Conservation (phyloP, 805 yeast genomes). For the Starmerella khaoyaiensis region DNA sequence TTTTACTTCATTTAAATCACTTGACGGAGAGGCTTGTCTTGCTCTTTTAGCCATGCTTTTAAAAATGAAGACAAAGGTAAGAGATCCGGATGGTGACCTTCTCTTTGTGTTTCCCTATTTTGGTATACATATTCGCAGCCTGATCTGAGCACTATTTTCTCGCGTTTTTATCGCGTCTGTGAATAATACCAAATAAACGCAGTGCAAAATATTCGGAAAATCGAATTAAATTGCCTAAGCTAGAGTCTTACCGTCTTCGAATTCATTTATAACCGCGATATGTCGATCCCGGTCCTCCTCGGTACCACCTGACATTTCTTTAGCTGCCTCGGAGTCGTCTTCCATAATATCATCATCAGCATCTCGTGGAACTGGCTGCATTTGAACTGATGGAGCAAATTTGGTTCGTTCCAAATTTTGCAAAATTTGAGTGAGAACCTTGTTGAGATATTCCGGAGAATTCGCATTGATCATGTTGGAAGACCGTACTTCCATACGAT, state of each 20-base stretch:
- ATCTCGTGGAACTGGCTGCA: constrained; percentile 79
- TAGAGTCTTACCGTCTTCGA: constrained; percentile 39
- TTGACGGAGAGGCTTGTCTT: too few species aligned
- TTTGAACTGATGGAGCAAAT: constrained; percentile 94
- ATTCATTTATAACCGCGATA: constrained; percentile 63
- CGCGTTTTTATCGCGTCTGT: too few species aligned
- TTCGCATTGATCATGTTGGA: constrained; percentile 95
- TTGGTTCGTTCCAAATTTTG: constrained; percentile 76
- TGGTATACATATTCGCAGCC: too few species aligned
- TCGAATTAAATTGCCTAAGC: constrained; percentile 4
- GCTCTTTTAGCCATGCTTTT: too few species aligned
- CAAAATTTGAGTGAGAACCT: constrained; percentile 63
- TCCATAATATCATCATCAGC: constrained; percentile 77
- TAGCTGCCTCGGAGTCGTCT: constrained; percentile 68
- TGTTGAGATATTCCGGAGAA: constrained; percentile 80
- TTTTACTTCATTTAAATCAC: too few species aligned
- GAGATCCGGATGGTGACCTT: too few species aligned
- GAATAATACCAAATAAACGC: not conserved
- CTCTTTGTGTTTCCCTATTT: too few species aligned
- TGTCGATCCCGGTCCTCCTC: constrained; percentile 67
- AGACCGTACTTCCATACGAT: constrained; percentile 85
- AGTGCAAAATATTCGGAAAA: not conserved
- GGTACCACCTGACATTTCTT: constrained; percentile 65
- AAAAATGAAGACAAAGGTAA: too few species aligned
- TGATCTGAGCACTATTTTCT: too few species aligned